Evolutionary conservation across 2,329 filamentous ascomycete genomes (phyloP), one percentile per base, ranked within the genome.

Genomic region (Pseudocercospora eumusae): DNA sequence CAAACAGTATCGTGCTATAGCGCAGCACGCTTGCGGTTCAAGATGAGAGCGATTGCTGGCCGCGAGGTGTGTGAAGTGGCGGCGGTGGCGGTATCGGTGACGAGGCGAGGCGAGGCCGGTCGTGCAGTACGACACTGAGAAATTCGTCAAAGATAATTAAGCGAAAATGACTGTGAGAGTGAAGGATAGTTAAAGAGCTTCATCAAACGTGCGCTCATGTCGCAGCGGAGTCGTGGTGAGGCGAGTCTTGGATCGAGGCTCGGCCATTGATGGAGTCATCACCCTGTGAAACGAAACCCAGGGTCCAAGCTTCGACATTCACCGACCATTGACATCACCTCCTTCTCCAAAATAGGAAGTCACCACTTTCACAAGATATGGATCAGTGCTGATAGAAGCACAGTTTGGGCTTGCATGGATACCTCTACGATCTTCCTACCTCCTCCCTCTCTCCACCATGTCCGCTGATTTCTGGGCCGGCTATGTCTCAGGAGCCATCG

Each of bases 401-500:
- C 27, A 9, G 4, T 31, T 5, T 21, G 42, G 28, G 57, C 47
- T 27, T 59, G 57, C 42, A 63, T 63, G 57, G 57, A 60, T 18
- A 49, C 27, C 20, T 21, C n/a, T 15, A 2, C 47, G 9, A 18
- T 8, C 11, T 23, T 47, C 21, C 15, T n/a, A 45, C 28, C 10
- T 18, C 15, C 15, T 33, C 36, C 31, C 31, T 31, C 33, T 8
- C 21, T 8, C 5, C 57, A 62, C 10, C 40, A 93, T 95, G 90
- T 91, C 90, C 56, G 86, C 91, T 69, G 93, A 96, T 75, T 97
- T 97, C 77, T 96, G 91, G 90, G 91, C 93, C 61, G 92, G 93
- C 71, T 97, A 96, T 76, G 79, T 95, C 64, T 93, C 90, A 73
- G 93, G 93, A 57, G 92, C 90, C 61, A 82, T 88, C 54, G 91